These are phyloP conservation scores for Ziziphus jujuba DNA, from an alignment of 306 rosid genomes.

Conservation along the genomic window DNA sequence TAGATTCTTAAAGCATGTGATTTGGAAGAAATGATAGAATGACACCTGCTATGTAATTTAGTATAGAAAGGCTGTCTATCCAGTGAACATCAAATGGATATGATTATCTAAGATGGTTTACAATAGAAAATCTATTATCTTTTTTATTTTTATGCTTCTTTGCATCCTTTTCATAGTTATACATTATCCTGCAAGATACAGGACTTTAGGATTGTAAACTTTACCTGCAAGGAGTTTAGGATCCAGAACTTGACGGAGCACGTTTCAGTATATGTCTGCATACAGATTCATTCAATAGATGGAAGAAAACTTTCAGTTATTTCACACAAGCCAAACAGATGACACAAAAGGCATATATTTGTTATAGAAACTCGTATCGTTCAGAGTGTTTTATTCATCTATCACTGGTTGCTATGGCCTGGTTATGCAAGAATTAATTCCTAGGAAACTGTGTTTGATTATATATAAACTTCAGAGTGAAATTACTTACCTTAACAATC, in stretches of 20 bases:
- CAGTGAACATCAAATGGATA: too few species aligned
- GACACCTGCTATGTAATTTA: too few species aligned
- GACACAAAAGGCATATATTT: background rate
- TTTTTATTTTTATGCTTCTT: background rate
- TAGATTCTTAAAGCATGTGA: too few species aligned
- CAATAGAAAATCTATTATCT: background rate
- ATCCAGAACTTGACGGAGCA: constrained; percentile 76
- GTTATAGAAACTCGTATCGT: background rate
- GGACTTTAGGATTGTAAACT: background rate
- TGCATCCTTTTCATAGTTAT: background rate
- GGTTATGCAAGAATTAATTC: constrained; percentile 24
- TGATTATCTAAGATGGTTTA: background rate
- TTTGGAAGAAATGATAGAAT: too few species aligned
- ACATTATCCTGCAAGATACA: background rate
- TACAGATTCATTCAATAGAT: constrained; percentile 11
- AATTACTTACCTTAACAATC: constrained; percentile 63
- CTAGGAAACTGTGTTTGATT: constrained; percentile 2
- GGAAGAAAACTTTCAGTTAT: background rate
- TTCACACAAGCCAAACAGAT: background rate
- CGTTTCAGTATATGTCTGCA: constrained; percentile 69
- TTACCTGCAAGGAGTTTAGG: constrained; percentile 75
- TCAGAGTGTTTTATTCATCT: background rate
- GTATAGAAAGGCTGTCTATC: too few species aligned
- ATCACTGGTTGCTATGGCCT: background rate
- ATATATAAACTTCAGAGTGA: constrained; percentile 3